Base-by-base conservation (phyloP, 805 yeast genomes). In the Nakazawaea ernobii region DNA sequence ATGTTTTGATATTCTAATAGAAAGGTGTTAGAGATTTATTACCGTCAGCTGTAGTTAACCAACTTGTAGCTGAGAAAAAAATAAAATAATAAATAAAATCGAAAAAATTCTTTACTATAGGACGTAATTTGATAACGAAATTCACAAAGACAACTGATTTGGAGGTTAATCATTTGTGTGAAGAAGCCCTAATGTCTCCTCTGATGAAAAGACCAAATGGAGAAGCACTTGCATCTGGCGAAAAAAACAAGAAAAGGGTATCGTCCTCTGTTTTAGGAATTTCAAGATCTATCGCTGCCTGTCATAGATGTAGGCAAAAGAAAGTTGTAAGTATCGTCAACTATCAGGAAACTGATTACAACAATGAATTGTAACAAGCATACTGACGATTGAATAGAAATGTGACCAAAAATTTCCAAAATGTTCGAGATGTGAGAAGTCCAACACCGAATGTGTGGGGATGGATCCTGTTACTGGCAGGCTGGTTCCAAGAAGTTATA, bases 391-490 rank as follows among this genome's bases (percentile, higher is more conserved):
- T 8, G 8, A n/a, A 8, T 15, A 40, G 48, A 74, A 74, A 54
- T 84, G 91, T 61, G 86, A 84, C 52, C 84, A 79, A 49, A 75
- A 73, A 51, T 79, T 82, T 59, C 91, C 91, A 3, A 71, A 74
- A 47, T 84, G 91, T 57, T 61, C 75, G n/a, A 71, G 73, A 32
- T 84, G 91, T 59, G 69, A 62, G 38, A 77, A 79, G 56, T 84
- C 86, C 9, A 77, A 79, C 6, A 84, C 69, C 2, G 86, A 85
- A 6, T 90, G 97, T 65, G 80, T 88, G 4, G 88, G 95, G 0
- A 63, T 86, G 3, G 97, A 91, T 60, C 90, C 95, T 0, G 88
- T 90, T 6, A 87, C 96, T 0, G 95, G 96, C 0, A 70, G 95
- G 46, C 89, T 85, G 54, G 79, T 89, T 1, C 95, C 97, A 0